phyloP scores from a whole-genome alignment of 306 rosid species.

The Psophocarpus tetragonolobus region DNA sequence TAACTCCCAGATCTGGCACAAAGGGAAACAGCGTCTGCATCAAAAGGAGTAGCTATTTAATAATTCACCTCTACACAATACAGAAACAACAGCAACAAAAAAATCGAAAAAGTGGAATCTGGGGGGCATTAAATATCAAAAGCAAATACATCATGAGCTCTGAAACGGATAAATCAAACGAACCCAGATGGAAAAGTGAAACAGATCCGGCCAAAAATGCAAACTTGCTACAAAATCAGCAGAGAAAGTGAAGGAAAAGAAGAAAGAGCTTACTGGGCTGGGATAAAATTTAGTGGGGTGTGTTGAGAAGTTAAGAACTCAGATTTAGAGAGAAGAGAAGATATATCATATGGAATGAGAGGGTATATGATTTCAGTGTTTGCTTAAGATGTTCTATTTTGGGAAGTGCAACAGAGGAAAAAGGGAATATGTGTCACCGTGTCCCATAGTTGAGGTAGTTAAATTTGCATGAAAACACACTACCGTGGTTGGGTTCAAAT shows the following conservation, averaged over 20 bases:
- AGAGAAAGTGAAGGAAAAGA: not conserved
- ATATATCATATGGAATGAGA: not conserved
- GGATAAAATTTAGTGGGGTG: conserved; percentile 28
- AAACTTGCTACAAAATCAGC: conserved; percentile 1
- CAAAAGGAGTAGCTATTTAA: not conserved
- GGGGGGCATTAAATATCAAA: not conserved
- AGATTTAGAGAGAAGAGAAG: conserved; percentile 31
- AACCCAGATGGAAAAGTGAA: conserved; percentile 27
- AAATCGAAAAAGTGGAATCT: not conserved
- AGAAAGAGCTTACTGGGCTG: conserved; percentile 31
- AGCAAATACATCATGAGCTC: conserved; percentile 1
- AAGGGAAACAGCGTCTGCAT: conserved; percentile 8
- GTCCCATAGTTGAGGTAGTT: conserved; percentile 36
- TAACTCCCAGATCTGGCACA: conserved; percentile 18
- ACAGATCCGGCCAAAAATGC: conserved; percentile 25
- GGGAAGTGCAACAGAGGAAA: conserved; percentile 15
- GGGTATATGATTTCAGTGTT: conserved; percentile 34
- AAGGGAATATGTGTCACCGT: conserved; percentile 32
- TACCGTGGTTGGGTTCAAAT: too few species aligned
- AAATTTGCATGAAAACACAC: too few species aligned
- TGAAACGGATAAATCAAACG: conserved; percentile 17
- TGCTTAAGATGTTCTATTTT: conserved; percentile 33
- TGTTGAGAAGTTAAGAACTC: conserved; percentile 19
- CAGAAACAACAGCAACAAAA: not conserved
- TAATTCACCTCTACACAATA: not conserved